Evolutionary conservation across 441 rosid species (phyloP).

Genomic region (Adansonia madagascariensis): DNA sequence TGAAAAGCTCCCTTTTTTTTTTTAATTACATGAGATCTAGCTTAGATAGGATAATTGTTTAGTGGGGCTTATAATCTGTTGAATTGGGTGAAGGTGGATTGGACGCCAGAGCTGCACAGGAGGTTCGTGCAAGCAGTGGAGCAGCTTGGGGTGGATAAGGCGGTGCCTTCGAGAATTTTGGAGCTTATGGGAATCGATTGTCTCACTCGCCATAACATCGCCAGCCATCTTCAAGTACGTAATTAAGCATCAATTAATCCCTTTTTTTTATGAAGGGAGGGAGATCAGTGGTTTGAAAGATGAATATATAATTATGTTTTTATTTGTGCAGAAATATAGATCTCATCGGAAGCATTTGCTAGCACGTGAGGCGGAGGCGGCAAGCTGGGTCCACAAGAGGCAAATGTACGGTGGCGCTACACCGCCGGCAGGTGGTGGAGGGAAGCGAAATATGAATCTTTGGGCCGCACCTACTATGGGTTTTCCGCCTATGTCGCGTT

Average conservation of each 20-base stretch:
- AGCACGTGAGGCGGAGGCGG: constrained; percentile 89
- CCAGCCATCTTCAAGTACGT: constrained; percentile 91
- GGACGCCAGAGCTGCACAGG: constrained; percentile 94
- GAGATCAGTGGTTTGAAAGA: no score
- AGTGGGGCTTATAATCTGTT: constrained; percentile 17
- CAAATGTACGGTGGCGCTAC: constrained; percentile 54
- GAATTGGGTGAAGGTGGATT: constrained; percentile 69
- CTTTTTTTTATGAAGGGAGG: no score
- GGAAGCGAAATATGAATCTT: constrained; percentile 49
- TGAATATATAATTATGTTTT: no score
- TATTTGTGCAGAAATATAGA: constrained; percentile 64
- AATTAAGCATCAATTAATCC: not conserved
- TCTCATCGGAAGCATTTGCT: constrained; percentile 83
- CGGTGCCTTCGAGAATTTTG: constrained; percentile 89
- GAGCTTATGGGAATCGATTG: constrained; percentile 86
- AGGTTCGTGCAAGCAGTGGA: constrained; percentile 95
- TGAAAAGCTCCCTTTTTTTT: not conserved
- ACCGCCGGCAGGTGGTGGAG: constrained; percentile 40
- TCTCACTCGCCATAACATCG: constrained; percentile 93
- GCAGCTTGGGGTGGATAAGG: constrained; percentile 90
- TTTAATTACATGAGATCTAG: not conserved
- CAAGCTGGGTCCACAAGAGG: constrained; percentile 76
- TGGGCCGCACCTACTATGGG: constrained; percentile 76
- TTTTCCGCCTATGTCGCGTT: constrained; percentile 59
- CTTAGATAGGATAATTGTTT: not conserved